phyloP scores from a whole-genome alignment of 1,139 yeast genomes.

The Cylindricascospora bacillispora region DNA sequence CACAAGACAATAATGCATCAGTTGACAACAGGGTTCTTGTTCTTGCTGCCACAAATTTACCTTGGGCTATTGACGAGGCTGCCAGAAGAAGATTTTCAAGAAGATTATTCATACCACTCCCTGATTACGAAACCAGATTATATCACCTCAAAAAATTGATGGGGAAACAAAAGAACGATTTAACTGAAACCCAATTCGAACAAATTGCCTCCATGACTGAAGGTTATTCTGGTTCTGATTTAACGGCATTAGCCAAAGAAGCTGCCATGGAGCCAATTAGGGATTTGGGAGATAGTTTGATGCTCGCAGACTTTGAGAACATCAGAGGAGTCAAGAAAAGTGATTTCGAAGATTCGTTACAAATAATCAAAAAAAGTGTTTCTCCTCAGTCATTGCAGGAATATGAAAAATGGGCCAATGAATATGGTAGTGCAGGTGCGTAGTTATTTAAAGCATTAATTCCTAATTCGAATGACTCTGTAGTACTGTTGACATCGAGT shows the following conservation, averaged over 20 bases:
- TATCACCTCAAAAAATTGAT: slow-evolving; percentile 39
- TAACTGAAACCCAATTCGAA: slow-evolving; percentile 37
- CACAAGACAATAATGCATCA: slow-evolving; percentile 21
- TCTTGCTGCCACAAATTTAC: slow-evolving; percentile 51
- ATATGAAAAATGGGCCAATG: slow-evolving; percentile 41
- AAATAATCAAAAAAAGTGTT: slow-evolving; percentile 45
- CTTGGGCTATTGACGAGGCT: slow-evolving; percentile 61
- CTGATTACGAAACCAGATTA: slow-evolving; percentile 44
- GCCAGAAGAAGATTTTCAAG: slow-evolving; percentile 52
- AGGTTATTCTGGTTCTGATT: slow-evolving; percentile 54
- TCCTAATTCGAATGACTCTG: too few relatives aligned
- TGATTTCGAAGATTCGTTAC: slow-evolving; percentile 42
- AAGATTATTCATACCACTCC: slow-evolving; percentile 52
- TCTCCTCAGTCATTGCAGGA: slow-evolving; percentile 38
- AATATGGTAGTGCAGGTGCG: slow-evolving; percentile 29
- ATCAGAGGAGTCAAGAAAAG: slow-evolving; percentile 39
- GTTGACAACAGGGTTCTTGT: slow-evolving; percentile 37
- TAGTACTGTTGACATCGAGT: too few relatives aligned
- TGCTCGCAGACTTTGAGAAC: slow-evolving; percentile 40
- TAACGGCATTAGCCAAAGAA: slow-evolving; percentile 54
- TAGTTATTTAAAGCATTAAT: too few relatives aligned
- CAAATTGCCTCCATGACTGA: slow-evolving; percentile 36
- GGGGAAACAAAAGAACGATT: slow-evolving; percentile 24
- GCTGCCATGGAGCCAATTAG: slow-evolving; percentile 65
- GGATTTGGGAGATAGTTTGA: slow-evolving; percentile 43